A percentile compares a stretch with the other conserved stretches of the same genome.
Conservation (phyloP, 805 yeast species). For the Millerozyma miso region DNA sequence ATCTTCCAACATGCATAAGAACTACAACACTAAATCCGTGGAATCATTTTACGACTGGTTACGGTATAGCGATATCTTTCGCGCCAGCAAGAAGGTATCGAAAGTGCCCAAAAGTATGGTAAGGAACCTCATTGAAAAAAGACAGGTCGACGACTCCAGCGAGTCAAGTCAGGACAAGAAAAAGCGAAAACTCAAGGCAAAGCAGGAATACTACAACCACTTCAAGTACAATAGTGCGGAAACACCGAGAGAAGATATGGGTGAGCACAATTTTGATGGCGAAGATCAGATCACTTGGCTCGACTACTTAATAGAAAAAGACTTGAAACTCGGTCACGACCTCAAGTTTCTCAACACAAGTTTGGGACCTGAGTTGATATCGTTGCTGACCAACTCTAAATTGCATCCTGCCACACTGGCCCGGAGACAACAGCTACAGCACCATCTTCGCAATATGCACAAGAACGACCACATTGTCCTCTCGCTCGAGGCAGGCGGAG, state of each 20-base stretch:
- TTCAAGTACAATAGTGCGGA: slow-evolving; percentile 24
- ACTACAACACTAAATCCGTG: slow-evolving; percentile 32
- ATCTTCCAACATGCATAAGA: slow-evolving; percentile 11
- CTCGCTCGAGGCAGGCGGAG: slow-evolving; percentile 19
- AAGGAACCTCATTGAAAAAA: slow-evolving; percentile 33
- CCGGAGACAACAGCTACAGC: slow-evolving; percentile 16
- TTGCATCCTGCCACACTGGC: slow-evolving; percentile 24
- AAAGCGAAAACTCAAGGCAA: slow-evolving; percentile 30
- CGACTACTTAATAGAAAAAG: slow-evolving; percentile 34
- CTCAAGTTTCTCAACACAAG: slow-evolving; percentile 29
- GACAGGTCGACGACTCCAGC: slow-evolving; percentile 33
- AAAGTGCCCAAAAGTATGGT: slow-evolving; percentile 28
- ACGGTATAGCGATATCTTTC: slow-evolving; percentile 22
- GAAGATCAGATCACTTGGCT: slow-evolving; percentile 32
- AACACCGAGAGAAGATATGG: slow-evolving; percentile 15
- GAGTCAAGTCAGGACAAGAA: slow-evolving; percentile 33
- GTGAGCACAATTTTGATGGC: slow-evolving; percentile 14
- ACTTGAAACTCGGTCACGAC: slow-evolving; percentile 33
- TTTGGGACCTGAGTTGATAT: slow-evolving; percentile 22
- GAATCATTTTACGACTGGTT: slow-evolving; percentile 38
- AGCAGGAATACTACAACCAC: slow-evolving; percentile 38
- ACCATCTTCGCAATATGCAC: slow-evolving; percentile 16
- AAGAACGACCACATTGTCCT: slow-evolving; percentile 28
- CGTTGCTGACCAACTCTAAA: slow-evolving; percentile 23
- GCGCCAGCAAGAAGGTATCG: slow-evolving; percentile 19